These are phyloP conservation scores for Monilinia polystroma DNA, from an alignment of 2,329 filamentous ascomycete species.

Conservation along the genomic window DNA sequence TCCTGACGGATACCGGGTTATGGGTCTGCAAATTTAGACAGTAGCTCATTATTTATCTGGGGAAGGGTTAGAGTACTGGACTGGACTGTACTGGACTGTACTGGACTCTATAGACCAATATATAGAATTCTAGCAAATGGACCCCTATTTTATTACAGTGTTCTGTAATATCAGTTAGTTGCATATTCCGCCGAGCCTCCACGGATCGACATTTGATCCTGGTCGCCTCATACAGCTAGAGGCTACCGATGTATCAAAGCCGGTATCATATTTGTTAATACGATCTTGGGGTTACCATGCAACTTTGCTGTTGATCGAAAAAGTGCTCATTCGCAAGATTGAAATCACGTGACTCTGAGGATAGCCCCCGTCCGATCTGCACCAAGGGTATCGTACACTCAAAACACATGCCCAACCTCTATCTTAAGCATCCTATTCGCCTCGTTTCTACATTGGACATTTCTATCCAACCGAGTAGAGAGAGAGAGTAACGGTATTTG, in stretches of 20 bases:
- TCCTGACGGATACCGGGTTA: constrained; percentile 11
- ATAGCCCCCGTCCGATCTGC: constrained; percentile 8
- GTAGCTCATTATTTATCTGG: constrained; percentile 1
- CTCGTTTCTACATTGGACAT: neutral
- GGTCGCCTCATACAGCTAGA: neutral
- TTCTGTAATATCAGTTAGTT: too few species aligned
- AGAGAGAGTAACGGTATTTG: too few species aligned
- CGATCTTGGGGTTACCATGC: too few species aligned
- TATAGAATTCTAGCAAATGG: neutral
- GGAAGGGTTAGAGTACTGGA: neutral
- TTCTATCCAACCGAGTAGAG: too few species aligned
- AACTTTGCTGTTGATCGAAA: too few species aligned
- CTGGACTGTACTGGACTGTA: too few species aligned
- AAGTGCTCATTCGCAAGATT: too few species aligned
- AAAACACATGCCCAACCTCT: neutral
- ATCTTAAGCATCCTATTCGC: neutral
- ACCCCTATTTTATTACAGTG: neutral
- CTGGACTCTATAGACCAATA: too few species aligned
- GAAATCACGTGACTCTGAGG: too few species aligned
- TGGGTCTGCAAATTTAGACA: neutral
- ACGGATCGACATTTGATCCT: neutral
- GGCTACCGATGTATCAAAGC: too few species aligned
- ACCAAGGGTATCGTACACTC: neutral
- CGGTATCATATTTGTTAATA: too few species aligned
- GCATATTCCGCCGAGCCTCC: neutral